A percentile compares a stretch with the other conserved stretches of the same genome.
Evolutionary conservation across 2,329 filamentous ascomycete species (phyloP).

Genomic region (Alternaria triticimaculans): DNA sequence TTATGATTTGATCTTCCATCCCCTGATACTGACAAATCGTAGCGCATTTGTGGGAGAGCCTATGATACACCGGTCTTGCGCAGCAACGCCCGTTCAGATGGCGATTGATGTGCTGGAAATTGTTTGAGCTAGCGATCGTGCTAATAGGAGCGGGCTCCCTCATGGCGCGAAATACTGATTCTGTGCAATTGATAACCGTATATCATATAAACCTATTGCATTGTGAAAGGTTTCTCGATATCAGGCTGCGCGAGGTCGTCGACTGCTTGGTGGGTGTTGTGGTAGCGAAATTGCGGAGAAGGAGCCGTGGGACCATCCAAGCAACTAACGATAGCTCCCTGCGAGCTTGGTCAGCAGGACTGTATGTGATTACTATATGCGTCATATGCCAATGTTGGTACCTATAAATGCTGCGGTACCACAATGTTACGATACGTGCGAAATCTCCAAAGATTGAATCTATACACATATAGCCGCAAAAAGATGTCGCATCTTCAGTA

Average conservation of each 20-base stretch:
- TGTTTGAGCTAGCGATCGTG: no score
- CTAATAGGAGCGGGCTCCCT: no score
- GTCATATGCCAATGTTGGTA: neutral
- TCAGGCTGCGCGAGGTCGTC: no score
- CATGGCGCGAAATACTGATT: no score
- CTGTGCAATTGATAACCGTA: no score
- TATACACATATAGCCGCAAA: neutral
- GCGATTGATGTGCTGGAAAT: no score
- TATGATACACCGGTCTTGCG: neutral
- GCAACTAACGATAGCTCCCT: neutral
- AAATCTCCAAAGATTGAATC: neutral
- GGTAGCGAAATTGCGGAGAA: neutral
- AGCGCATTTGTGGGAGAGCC: neutral
- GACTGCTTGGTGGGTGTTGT: no score
- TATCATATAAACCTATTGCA: no score
- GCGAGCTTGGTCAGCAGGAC: neutral
- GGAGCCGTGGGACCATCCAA: neutral
- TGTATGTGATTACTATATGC: neutral
- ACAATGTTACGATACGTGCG: neutral
- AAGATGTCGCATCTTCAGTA: constrained; percentile 38
- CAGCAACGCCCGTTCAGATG: neutral
- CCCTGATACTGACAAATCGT: neutral
- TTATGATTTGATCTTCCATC: no score
- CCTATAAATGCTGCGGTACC: neutral
- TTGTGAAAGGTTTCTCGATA: no score